Percentiles rank a stretch among this genome's conserved stretches.
Conservation (phyloP, 306 rosid species). For the Prunus mongolica region DNA sequence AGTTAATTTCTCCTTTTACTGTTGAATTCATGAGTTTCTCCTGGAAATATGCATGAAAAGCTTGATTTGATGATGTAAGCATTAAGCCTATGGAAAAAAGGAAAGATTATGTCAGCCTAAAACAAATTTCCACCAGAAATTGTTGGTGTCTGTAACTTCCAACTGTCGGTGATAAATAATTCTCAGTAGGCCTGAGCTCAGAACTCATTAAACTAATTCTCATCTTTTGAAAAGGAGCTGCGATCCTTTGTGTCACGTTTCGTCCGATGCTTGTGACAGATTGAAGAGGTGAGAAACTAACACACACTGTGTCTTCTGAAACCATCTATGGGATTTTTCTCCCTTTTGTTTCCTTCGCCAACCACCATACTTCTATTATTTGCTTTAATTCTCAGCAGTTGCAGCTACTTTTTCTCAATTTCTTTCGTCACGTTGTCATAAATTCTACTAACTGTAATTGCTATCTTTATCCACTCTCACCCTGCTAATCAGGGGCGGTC, state of each 20-base stretch:
- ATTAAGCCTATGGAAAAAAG: neutral
- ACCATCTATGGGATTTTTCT: neutral
- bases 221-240: neutral
- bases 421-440: neutral
- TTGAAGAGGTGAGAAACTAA: neutral
- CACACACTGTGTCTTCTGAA: neutral
- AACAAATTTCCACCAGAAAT: neutral
- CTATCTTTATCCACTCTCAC: too few species aligned
- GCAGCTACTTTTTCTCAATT: neutral
- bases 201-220: neutral
- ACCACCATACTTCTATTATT: neutral
- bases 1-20: neutral
- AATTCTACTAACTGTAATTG: neutral
- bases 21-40: neutral
- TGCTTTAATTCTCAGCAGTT: neutral
- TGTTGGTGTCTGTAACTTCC: too few species aligned
- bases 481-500: neutral
- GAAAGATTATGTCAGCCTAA: neutral
- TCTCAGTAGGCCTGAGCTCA: neutral
- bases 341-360: neutral
- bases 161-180: too few species aligned
- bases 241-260: neutral
- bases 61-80: constrained; percentile 9
- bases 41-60: neutral
- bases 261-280: neutral